These are phyloP conservation scores for Alternaria metachromatica DNA, from an alignment of 2,329 filamentous ascomycete species.

Conservation along the genomic window DNA sequence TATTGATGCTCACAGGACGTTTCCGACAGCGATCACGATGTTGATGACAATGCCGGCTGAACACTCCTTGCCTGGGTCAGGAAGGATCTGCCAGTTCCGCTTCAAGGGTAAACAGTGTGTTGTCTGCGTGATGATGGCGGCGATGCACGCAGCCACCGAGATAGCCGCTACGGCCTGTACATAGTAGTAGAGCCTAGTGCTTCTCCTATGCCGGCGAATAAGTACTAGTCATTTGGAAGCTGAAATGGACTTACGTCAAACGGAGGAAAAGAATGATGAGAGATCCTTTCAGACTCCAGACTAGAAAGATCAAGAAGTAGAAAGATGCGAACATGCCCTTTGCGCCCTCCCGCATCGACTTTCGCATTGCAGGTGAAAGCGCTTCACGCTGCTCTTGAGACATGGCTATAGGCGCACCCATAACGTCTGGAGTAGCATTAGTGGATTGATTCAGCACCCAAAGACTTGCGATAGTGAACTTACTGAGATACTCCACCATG, in stretches of 20 bases:
- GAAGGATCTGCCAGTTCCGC: background rate
- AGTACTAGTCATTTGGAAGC: background rate
- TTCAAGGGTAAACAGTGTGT: conserved; percentile 5
- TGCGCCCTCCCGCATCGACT: conserved; percentile 1
- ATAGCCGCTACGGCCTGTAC: background rate
- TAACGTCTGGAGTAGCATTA: background rate
- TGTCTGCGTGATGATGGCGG: background rate
- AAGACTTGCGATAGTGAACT: background rate
- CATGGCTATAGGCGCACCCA: conserved; percentile 3
- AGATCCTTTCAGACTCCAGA: background rate
- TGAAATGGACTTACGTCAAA: background rate
- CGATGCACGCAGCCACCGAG: background rate
- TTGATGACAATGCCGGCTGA: background rate
- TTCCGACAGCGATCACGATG: conserved; percentile 1
- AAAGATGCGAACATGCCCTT: background rate
- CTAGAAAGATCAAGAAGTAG: background rate
- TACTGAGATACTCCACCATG: conserved; percentile 1
- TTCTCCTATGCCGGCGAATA: background rate
- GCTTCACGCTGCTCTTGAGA: conserved; percentile 3
- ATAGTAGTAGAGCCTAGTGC: background rate
- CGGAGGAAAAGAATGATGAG: background rate
- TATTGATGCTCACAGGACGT: background rate
- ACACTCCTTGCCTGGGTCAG: background rate
- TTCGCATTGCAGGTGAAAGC: background rate
- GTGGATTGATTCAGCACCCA: background rate